Conservation (phyloP, 202 grass and related monocot genomes). For the Digitaria exilis region DNA sequence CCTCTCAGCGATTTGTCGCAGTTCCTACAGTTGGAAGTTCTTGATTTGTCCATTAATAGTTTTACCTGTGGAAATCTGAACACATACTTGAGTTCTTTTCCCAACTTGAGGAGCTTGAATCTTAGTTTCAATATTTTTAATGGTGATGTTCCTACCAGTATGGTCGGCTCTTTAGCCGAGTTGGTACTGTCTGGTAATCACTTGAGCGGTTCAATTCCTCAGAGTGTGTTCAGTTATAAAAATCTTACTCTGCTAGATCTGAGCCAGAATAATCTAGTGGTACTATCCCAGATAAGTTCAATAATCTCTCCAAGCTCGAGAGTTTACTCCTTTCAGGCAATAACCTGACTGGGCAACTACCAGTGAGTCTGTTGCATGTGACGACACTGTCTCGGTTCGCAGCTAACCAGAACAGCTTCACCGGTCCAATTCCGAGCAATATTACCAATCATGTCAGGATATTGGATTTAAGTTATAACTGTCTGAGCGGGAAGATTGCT, state of each 20-base stretch:
- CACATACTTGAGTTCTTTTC: conserved; percentile 23
- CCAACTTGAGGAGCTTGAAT: conserved; percentile 59
- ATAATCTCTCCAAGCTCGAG: conserved; percentile 40
- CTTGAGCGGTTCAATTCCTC: conserved; percentile 39
- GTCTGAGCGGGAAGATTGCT: conserved; percentile 39
- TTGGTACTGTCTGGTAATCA: conserved; percentile 56
- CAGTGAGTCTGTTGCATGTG: background rate
- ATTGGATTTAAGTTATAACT: conserved; percentile 82
- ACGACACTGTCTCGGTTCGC: conserved; percentile 44
- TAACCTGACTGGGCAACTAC: conserved; percentile 23
- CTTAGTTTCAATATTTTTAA: conserved; percentile 33
- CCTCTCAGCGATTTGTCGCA: conserved; percentile 14
- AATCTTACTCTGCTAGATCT: conserved; percentile 64
- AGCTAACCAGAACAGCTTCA: conserved; percentile 62
- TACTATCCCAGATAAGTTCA: conserved; percentile 19
- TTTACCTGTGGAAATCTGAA: conserved; percentile 19
- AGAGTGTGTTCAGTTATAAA: background rate
- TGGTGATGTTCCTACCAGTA: conserved; percentile 29
- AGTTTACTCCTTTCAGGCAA: conserved; percentile 62
- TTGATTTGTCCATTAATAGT: conserved; percentile 63
- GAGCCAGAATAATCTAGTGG: conserved; percentile 55
- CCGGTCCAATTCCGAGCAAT: background rate
- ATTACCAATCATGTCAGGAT: conserved; percentile 47
- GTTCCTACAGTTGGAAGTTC: conserved; percentile 41
- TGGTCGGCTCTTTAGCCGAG: conserved; percentile 30